Evolutionary conservation across 805 yeast genomes (phyloP), one percentile per base, ranked within the genome.

Genomic region (Ogataea siamensis): DNA sequence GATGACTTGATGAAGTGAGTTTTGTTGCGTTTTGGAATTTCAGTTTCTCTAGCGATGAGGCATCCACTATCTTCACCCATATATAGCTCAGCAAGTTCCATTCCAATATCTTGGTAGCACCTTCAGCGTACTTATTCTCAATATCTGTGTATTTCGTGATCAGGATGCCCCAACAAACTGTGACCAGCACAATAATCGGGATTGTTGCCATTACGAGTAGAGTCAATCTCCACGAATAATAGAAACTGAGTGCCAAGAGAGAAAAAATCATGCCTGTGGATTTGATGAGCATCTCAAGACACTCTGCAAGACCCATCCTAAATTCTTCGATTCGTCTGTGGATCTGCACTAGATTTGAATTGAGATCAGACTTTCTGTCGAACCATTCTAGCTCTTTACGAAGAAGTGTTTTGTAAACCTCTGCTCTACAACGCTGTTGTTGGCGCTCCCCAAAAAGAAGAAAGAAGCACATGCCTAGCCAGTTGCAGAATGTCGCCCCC

Each of bases 161-260:
- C 22, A 70, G 54, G 11, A 54, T 64, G 0, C 88, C 78, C 40
- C 82, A 73, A 0, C 69, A 23, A 24, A 65, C 59, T 1, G 83
- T 77, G 3, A 73, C 45, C 0, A 69, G 7, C 0, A 68, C 68
- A 40, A 91, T 74, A 0, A 88, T 22, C 0, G 99, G 99, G 4
- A 87, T 49, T 3, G 83, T 70, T 1, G 87, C 80, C 42, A 91
- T 53, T n/a, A 83, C 76, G 2, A 93, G 74, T 17, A 93, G 61
- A 0, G 97, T 85, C 8, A 93, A 68, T 3, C 85, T 71, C 97
- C 97, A 91, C 3, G 95, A 85, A 43, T 78, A 80, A 43, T 73
- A 72, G 55, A 93, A 73, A 1, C 96, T 79, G 0, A 84, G 76
- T 1, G 76, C 70, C 2, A 82, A 54, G 8, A 83, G 60, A 0